Evolutionary conservation across 495 filamentous ascomycete genomes (phyloP).

Genomic region (Aspergillus egyptiacus): DNA sequence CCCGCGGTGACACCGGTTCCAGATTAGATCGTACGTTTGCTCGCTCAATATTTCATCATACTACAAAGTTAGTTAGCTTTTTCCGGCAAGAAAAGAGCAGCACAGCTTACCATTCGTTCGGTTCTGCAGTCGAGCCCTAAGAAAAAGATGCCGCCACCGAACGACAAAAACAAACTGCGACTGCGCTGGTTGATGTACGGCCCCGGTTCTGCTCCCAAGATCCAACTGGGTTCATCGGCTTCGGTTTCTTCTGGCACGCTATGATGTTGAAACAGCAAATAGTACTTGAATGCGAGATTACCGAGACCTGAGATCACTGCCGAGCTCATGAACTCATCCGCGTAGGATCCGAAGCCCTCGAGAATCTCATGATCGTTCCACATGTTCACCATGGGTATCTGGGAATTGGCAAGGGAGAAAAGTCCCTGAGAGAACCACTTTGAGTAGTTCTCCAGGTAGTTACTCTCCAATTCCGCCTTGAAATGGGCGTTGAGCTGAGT

Average conservation of each 20-base stretch:
- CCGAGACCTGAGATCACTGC: constrained; percentile 86
- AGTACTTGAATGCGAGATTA: constrained; percentile 92
- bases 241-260: constrained; percentile 73
- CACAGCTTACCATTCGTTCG: constrained; percentile 60
- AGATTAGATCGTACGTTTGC: constrained; percentile 75
- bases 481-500: constrained; percentile 67
- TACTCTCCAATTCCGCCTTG: constrained; percentile 77
- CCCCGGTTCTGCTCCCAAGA: constrained; percentile 69
- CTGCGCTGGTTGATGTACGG: constrained; percentile 87
- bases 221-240: constrained; percentile 83
- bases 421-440: constrained; percentile 94
- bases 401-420: constrained; percentile 83
- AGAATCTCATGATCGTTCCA: constrained; percentile 99
- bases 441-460: constrained; percentile 80
- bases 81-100: neutral
- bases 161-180: constrained; percentile 76
- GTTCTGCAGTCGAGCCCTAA: constrained; percentile 88
- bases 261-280: constrained; percentile 97
- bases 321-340: constrained; percentile 85
- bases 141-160: constrained; percentile 74
- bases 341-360: constrained; percentile 92
- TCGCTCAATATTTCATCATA: constrained; percentile 72
- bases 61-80: constrained; percentile 31
- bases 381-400: constrained; percentile 98
- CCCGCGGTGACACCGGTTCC: constrained; percentile 75